Percentiles rank a stretch among this genome's conserved stretches.
Evolutionary conservation across 768 basidiomycete species (phyloP).

Genomic region (Rhodotorula kratochvilovae): DNA sequence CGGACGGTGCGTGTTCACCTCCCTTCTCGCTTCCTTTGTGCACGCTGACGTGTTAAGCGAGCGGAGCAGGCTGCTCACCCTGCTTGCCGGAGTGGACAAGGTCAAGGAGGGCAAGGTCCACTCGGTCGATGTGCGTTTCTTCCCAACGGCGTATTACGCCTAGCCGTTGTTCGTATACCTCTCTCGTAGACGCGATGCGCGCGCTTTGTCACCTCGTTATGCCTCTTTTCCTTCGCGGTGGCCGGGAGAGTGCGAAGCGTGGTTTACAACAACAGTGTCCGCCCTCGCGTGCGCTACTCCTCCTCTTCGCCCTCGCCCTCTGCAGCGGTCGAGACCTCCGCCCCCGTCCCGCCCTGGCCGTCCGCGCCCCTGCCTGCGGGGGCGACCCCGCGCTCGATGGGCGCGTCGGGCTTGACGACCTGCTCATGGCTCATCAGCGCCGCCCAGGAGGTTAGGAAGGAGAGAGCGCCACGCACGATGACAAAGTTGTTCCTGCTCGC

Average conservation of each 20-base stretch:
- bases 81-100: not conserved
- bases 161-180: not conserved
- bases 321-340: too few species aligned
- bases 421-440: not conserved
- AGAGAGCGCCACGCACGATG: not conserved
- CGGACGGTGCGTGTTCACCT: not conserved
- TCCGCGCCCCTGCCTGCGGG: too few species aligned
- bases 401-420: slow-evolving; percentile 19
- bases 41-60: too few species aligned
- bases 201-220: too few species aligned
- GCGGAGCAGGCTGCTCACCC: not conserved
- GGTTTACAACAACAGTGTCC: not conserved
- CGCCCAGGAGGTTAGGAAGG: too few species aligned
- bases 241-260: too few species aligned
- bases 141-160: slow-evolving; percentile 3
- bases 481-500: slow-evolving; percentile 40
- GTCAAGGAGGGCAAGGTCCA: not conserved
- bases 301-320: not conserved
- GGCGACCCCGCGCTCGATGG: not conserved
- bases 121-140: slow-evolving; percentile 1
- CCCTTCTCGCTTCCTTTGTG: not conserved
- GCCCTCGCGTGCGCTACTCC: not conserved
- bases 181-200: too few species aligned
- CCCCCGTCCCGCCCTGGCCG: too few species aligned
- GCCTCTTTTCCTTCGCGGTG: too few species aligned